These are phyloP conservation scores for Colletotrichum zoysiae DNA, from an alignment of 2,329 filamentous ascomycete species.

Conservation along the genomic window DNA sequence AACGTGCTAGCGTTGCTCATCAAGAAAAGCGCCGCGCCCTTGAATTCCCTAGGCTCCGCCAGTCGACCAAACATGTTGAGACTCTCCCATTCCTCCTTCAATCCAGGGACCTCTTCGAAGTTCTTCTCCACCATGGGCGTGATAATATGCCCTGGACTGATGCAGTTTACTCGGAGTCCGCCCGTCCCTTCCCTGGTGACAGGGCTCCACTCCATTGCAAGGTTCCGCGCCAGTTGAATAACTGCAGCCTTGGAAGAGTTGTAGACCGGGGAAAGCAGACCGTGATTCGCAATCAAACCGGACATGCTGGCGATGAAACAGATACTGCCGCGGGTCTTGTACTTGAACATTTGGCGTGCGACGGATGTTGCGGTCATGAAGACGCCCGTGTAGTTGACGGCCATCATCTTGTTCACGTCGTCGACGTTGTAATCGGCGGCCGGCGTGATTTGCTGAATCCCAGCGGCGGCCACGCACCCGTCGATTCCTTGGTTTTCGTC, in stretches of 20 bases:
- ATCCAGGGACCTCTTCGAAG: constrained; percentile 75
- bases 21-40: constrained; percentile 71
- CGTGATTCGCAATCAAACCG: constrained; percentile 65
- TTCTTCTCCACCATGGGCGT: constrained; percentile 80
- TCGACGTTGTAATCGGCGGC: constrained; percentile 74
- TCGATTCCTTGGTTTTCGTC: constrained; percentile 72
- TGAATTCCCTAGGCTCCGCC: constrained; percentile 69
- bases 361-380: constrained; percentile 79
- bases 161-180: constrained; percentile 70
- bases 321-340: constrained; percentile 66
- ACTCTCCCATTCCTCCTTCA: constrained; percentile 71
- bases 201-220: constrained; percentile 74
- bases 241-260: constrained; percentile 77
- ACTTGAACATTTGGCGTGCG: constrained; percentile 71
- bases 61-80: constrained; percentile 80
- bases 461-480: constrained; percentile 77
- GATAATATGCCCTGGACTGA: constrained; percentile 55
- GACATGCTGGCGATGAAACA: constrained; percentile 70
- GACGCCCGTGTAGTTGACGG: constrained; percentile 77
- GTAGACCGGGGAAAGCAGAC: constrained; percentile 75
- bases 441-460: constrained; percentile 75
- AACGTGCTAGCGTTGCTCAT: constrained; percentile 73
- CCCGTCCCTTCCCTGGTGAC: constrained; percentile 54
- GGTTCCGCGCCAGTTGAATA: constrained; percentile 71
- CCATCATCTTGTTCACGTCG: constrained; percentile 71